Evolutionary conservation across 768 basidiomycete species (phyloP).

Genomic region (Tylopilus vinaceipallidus): DNA sequence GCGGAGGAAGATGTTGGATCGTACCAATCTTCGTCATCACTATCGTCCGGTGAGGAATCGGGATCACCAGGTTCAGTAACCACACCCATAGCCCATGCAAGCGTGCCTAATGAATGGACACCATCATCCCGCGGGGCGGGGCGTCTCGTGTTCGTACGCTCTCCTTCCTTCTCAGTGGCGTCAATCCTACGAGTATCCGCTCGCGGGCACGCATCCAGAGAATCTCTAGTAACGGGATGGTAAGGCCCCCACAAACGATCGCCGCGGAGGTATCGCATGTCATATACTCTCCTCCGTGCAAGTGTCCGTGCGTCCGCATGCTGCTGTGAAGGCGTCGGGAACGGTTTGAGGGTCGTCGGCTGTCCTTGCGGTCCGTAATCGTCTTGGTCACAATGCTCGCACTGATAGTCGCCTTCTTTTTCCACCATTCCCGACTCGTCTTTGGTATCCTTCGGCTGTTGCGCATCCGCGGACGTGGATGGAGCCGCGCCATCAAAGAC

Average conservation of each 20-base stretch:
- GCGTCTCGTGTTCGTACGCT: not conserved
- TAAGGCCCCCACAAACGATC: slow-evolving; percentile 32
- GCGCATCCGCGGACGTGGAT: not conserved
- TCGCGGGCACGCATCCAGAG: not conserved
- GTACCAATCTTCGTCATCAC: slow-evolving; percentile 24
- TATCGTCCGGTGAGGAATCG: slow-evolving; percentile 15
- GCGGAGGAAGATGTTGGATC: slow-evolving; percentile 2
- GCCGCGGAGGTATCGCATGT: slow-evolving; percentile 29
- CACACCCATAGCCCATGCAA: slow-evolving; percentile 19
- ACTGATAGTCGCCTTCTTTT: not conserved
- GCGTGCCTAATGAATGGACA: slow-evolving; percentile 3
- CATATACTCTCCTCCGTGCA: slow-evolving; percentile 30
- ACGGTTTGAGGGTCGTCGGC: not conserved
- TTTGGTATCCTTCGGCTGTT: not conserved
- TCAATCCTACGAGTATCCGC: not conserved
- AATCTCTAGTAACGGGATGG: slow-evolving; percentile 14
- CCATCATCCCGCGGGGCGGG: not conserved
- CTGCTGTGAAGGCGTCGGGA: slow-evolving; percentile 17
- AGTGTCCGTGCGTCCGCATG: slow-evolving; percentile 26
- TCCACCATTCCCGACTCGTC: not conserved
- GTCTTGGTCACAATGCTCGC: not conserved
- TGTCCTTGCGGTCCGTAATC: not conserved
- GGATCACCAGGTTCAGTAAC: slow-evolving; percentile 10
- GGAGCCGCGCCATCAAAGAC: not conserved
- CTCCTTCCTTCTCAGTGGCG: not conserved